phyloP scores from a whole-genome alignment of 345 rosid genomes.

The Reutealis trisperma region DNA sequence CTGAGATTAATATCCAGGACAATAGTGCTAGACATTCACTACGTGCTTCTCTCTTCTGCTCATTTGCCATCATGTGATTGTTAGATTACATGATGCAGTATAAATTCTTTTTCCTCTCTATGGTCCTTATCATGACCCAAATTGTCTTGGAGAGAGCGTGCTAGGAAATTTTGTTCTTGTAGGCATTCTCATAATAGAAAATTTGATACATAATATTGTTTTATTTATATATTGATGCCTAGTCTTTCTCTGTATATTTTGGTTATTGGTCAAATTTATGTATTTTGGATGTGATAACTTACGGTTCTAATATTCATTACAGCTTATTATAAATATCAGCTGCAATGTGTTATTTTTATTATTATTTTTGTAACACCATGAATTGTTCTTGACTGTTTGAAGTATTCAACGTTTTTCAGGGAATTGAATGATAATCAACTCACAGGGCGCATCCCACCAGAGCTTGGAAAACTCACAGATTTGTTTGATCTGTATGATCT shows the following conservation, averaged over 20 bases:
- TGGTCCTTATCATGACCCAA: not conserved
- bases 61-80: not conserved
- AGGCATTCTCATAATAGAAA: not conserved
- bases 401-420: constrained; percentile 43
- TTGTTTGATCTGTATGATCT: constrained; percentile 83
- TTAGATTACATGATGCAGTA: too few species aligned
- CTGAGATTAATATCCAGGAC: not conserved
- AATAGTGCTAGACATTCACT: not conserved
- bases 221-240: too few species aligned
- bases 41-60: not conserved
- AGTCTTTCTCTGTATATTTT: not conserved
- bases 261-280: not conserved
- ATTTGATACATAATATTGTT: too few species aligned
- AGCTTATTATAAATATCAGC: not conserved
- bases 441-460: constrained; percentile 73
- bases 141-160: not conserved
- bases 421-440: constrained; percentile 84
- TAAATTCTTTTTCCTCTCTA: not conserved
- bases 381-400: not conserved
- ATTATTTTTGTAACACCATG: not conserved
- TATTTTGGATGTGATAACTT: not conserved
- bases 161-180: not conserved
- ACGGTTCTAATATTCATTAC: not conserved
- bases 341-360: not conserved
- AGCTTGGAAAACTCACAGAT: constrained; percentile 95